Conservation (phyloP, 208 protist species). For the Novymonas esmeraldas region DNA sequence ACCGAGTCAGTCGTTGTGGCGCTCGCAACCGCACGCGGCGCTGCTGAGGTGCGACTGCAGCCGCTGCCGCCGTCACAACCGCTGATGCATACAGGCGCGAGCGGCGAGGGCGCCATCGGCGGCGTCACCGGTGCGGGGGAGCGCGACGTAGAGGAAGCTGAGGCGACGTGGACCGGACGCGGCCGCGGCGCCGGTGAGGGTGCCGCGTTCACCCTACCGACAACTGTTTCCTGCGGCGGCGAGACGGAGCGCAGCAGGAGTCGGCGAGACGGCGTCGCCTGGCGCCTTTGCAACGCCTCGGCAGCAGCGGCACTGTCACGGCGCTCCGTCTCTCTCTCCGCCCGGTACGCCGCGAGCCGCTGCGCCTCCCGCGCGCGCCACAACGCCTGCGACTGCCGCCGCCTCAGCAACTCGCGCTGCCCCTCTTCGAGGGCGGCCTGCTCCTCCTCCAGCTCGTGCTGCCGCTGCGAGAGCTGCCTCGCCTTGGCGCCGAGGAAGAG, state of each 20-base stretch:
- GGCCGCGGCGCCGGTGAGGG: neutral
- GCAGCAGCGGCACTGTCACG: neutral
- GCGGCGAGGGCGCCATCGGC: neutral
- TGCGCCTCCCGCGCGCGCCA: constrained; percentile 21
- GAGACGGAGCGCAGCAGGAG: neutral
- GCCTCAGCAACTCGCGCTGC: constrained; percentile 21
- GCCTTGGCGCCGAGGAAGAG: constrained; percentile 47
- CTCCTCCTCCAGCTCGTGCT: constrained; percentile 45
- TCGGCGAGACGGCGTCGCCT: neutral
- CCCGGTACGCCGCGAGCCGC: constrained; percentile 19
- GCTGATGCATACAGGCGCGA: too few species aligned
- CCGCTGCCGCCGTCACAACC: neutral
- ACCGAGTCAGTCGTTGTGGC: neutral
- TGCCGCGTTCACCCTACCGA: neutral
- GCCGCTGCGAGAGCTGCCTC: constrained; percentile 41
- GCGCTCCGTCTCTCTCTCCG: neutral
- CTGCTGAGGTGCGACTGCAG: neutral
- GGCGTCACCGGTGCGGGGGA: neutral
- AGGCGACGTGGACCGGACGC: too few species aligned
- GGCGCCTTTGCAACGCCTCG: neutral
- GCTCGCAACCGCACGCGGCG: neutral
- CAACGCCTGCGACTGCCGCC: constrained; percentile 9
- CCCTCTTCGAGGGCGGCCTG: constrained; percentile 24
- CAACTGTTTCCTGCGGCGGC: neutral
- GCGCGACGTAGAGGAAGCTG: neutral